These are phyloP conservation scores for Leptographium flavum DNA, from an alignment of 2,329 filamentous ascomycete species.

Conservation along the genomic window DNA sequence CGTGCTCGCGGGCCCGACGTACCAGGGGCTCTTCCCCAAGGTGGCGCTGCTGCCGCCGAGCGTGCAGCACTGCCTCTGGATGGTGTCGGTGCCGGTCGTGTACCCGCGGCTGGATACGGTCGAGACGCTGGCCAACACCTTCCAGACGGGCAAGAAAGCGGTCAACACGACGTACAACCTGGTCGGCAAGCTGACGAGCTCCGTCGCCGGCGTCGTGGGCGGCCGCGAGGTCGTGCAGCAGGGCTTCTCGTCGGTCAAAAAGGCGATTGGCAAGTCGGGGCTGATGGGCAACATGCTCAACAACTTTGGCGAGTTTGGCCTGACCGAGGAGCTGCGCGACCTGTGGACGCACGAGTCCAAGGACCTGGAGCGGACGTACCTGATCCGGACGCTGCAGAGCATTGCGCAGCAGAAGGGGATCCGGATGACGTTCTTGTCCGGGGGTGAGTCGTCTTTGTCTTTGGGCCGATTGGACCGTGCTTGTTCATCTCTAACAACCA, in stretches of 20 bases:
- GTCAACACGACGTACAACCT: slow-evolving; percentile 96
- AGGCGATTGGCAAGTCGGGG: slow-evolving; percentile 86
- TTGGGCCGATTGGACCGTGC: no score
- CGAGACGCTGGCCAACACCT: slow-evolving; percentile 79
- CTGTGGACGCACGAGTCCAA: slow-evolving; percentile 98
- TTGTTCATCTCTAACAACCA: no score
- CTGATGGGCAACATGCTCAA: slow-evolving; percentile 93
- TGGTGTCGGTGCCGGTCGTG: slow-evolving; percentile 79
- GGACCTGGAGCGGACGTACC: slow-evolving; percentile 89
- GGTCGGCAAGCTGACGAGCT: slow-evolving; percentile 86
- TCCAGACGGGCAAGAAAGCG: slow-evolving; percentile 90
- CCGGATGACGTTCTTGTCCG: slow-evolving; percentile 92
- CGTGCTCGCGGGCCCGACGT: slow-evolving; percentile 90
- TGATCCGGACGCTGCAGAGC: slow-evolving; percentile 89
- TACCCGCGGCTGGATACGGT: slow-evolving; percentile 87
- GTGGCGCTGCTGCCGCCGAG: slow-evolving; percentile 79
- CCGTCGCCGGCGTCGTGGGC: slow-evolving; percentile 87
- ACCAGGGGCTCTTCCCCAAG: slow-evolving; percentile 94
- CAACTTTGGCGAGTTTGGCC: slow-evolving; percentile 90
- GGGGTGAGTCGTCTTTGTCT: slow-evolving; percentile 52
- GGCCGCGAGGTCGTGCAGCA: slow-evolving; percentile 86
- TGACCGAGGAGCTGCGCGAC: slow-evolving; percentile 86
- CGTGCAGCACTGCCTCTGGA: slow-evolving; percentile 94
- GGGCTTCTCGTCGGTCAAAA: slow-evolving; percentile 90
- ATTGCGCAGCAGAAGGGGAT: slow-evolving; percentile 92